Conservation (phyloP, 2,329 filamentous ascomycete species). For the Alternaria conjuncta region DNA sequence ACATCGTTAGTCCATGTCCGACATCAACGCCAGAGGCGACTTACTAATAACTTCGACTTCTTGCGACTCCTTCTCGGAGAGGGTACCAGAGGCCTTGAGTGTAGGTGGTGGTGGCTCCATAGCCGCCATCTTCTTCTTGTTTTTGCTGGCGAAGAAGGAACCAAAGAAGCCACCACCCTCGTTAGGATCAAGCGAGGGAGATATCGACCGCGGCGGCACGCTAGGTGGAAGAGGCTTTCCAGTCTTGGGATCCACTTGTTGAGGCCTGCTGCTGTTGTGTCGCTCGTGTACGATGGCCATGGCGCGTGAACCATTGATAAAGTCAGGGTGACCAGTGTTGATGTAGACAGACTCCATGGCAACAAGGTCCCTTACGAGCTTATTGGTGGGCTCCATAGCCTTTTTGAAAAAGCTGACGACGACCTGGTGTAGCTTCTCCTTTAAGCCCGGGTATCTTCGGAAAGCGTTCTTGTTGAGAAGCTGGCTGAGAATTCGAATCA, state of each 20-base stretch:
- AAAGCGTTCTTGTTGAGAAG: constrained; percentile 88
- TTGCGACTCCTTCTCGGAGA: constrained; percentile 92
- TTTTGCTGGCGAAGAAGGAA: constrained; percentile 98
- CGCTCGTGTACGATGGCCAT: constrained; percentile 99
- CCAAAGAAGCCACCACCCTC: constrained; percentile 83
- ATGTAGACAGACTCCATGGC: constrained; percentile 97
- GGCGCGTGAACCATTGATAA: constrained; percentile 92
- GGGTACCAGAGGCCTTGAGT: constrained; percentile 89
- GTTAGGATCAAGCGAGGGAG: constrained; percentile 74
- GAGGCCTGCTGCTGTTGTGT: constrained; percentile 79
- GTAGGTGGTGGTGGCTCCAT: constrained; percentile 95
- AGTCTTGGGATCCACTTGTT: constrained; percentile 97
- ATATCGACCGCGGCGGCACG: constrained; percentile 74
- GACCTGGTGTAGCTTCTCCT: constrained; percentile 94
- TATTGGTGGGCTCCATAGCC: constrained; percentile 97
- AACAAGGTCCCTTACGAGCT: constrained; percentile 91
- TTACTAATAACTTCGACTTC: constrained; percentile 98
- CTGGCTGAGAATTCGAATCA: constrained; percentile 93
- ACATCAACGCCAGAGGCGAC: constrained; percentile 36
- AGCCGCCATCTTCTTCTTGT: constrained; percentile 99
- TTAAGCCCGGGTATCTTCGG: constrained; percentile 88
- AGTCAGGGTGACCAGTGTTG: constrained; percentile 98
- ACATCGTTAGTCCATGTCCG: constrained; percentile 21
- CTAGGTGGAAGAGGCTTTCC: constrained; percentile 83
- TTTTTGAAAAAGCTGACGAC: constrained; percentile 98